Percentiles rank a stretch among this genome's conserved stretches.
Evolutionary conservation across 2,329 filamentous ascomycete species (phyloP).

Genomic region (Fusarium nanum): DNA sequence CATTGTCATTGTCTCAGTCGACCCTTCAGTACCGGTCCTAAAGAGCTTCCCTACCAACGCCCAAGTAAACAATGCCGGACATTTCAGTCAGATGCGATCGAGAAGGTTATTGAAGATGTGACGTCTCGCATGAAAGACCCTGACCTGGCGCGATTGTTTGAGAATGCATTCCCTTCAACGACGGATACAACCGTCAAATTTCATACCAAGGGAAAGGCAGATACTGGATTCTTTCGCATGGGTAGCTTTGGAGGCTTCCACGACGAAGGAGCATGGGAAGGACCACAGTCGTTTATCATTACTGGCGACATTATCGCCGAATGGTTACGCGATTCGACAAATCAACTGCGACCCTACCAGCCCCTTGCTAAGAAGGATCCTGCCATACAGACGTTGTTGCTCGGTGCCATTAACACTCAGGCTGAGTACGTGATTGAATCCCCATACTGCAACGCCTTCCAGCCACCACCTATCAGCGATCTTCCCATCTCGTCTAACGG

Average conservation of each 20-base stretch:
- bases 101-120: constrained; percentile 86
- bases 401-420: constrained; percentile 96
- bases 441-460: constrained; percentile 98
- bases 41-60: constrained; percentile 86
- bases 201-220: constrained; percentile 73
- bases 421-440: constrained; percentile 93
- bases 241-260: constrained; percentile 45
- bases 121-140: constrained; percentile 83
- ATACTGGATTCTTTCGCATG: constrained; percentile 53
- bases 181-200: constrained; percentile 91
- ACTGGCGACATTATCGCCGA: constrained; percentile 94
- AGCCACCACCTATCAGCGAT: constrained; percentile 87
- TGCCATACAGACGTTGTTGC: constrained; percentile 80
- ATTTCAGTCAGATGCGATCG: constrained; percentile 87
- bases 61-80: constrained; percentile 86
- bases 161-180: constrained; percentile 90
- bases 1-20: constrained; percentile 61
- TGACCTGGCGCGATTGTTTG: constrained; percentile 91
- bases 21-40: constrained; percentile 82
- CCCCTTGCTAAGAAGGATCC: constrained; percentile 83
- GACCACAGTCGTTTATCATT: constrained; percentile 91
- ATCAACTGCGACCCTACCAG: constrained; percentile 93
- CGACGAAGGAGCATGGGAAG: constrained; percentile 78
- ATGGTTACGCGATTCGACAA: constrained; percentile 92
- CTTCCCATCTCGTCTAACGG: constrained; percentile 79